Evolutionary conservation across 176 grass and related monocot genomes (phyloP).

Genomic region (Ensete ventricosum): DNA sequence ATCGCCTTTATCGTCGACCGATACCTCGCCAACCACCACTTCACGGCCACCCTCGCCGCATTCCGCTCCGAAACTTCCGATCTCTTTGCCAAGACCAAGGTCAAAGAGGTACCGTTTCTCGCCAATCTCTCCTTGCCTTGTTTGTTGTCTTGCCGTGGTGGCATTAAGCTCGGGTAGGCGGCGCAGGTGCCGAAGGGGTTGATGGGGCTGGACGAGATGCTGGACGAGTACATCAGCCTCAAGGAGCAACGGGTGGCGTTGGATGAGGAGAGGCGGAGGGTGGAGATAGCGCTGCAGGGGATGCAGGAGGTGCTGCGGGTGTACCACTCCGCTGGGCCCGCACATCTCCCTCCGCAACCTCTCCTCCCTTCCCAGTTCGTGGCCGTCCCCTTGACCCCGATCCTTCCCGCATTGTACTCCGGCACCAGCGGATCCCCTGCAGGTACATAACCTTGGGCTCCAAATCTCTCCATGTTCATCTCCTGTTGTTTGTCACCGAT

Average conservation of each 20-base stretch:
- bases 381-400: slow-evolving; percentile 8
- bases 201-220: slow-evolving; percentile 55
- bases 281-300: slow-evolving; percentile 43
- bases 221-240: slow-evolving; percentile 73
- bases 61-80: slow-evolving; percentile 59
- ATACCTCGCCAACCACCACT: slow-evolving; percentile 70
- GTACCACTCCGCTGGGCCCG: slow-evolving; percentile 26
- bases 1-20: slow-evolving; percentile 86
- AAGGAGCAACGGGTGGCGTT: slow-evolving; percentile 52
- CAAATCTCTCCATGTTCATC: background rate
- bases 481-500: background rate
- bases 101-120: slow-evolving; percentile 19
- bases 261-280: slow-evolving; percentile 21
- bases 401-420: slow-evolving; percentile 5
- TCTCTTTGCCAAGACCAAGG: slow-evolving; percentile 39
- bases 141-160: no score
- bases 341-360: slow-evolving; percentile 26
- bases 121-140: background rate
- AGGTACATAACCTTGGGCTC: slow-evolving; percentile 18
- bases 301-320: slow-evolving; percentile 49
- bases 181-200: slow-evolving; percentile 33
- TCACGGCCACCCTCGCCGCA: slow-evolving; percentile 40
- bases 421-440: slow-evolving; percentile 11
- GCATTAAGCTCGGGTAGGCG: no score
- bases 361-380: slow-evolving; percentile 43